Base-by-base conservation (phyloP, 441 rosid species). In the Populus tomentosa region DNA sequence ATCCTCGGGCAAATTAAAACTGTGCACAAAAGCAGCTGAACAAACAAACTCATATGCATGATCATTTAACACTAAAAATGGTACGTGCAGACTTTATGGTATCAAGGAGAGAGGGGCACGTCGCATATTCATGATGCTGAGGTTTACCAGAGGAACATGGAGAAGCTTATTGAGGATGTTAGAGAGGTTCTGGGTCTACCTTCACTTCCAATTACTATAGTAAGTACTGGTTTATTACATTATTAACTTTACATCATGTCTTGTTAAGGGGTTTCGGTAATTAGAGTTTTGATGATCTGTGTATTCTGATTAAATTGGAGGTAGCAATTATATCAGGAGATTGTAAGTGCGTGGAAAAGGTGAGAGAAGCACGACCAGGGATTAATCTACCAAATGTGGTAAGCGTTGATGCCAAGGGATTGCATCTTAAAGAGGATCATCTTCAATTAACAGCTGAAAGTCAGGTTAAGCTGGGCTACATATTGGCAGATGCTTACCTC, bases 91-190 rank as follows among this genome's bases (percentile, higher is more conserved):
- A 6, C 36, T 33, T 77, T 95, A 72, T 93, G 98, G 98, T 95
- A 83, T 79, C 98, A 93, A 83, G 99, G 99, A 50, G 97, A 95
- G 84, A 92, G 97, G 75, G 99, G 92, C 83, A 79, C 94, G 71
- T 71, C 38, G 63, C 56, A 72, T 71, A 69, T 79, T 70, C 82
- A 78, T 6, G 96, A 89, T 35, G 97, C 97, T 4, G 90, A 81
- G 40, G 87, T 85, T 24, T 95, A 93, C 38, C 81, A 80, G 63
- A 83, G 28, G 67, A 90, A 89, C 50, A 90, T 92, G 94, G 91
- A 84, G 83, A 77, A 59, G 35, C 50, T 95, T 75, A 78, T 93
- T 33, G 50, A 71, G 10, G 85, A 92, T 63, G 87, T 95, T 13
- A 86, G 94, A 69, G 86, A 85, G 72, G 98, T 91, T 87, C 90